Conservation (phyloP, 2,329 filamentous ascomycete species). For the Ceratocystis huliohia region DNA sequence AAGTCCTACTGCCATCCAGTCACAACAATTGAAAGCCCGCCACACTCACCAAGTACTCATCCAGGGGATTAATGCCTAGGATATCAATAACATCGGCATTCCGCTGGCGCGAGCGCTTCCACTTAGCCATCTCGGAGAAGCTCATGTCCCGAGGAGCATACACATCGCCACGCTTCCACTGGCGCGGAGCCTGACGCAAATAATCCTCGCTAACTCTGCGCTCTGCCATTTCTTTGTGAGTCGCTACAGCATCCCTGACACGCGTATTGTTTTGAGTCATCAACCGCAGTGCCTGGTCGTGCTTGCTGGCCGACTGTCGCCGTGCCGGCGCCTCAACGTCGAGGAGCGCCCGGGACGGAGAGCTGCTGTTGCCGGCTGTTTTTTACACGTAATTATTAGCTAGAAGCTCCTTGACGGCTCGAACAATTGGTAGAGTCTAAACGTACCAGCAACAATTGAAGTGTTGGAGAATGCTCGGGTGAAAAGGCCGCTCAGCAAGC, state of each 20-base stretch:
- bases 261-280: conserved; percentile 23
- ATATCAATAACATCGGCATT: conserved; percentile 64
- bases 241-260: conserved; percentile 17
- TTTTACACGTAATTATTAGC: no score
- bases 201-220: conserved; percentile 39
- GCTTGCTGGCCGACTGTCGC: conserved; percentile 20
- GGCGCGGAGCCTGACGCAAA: conserved; percentile 52
- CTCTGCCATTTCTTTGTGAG: conserved; percentile 23
- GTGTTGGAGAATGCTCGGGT: conserved; percentile 15
- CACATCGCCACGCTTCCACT: conserved; percentile 67
- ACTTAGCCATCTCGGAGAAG: conserved; percentile 67
- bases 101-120: conserved; percentile 48
- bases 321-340: conserved; percentile 21
- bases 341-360: conserved; percentile 22
- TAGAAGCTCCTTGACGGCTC: no score
- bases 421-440: no score
- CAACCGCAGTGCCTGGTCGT: conserved; percentile 21
- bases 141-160: conserved; percentile 85
- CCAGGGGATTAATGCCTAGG: conserved; percentile 64
- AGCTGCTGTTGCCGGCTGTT: conserved; percentile 2
- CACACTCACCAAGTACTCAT: conserved; percentile 67
- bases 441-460: conserved; percentile 7
- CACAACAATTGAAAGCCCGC: not conserved
- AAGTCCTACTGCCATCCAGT: conserved; percentile 1
- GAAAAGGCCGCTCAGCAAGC: conserved; percentile 13